A percentile compares a stretch with the other conserved stretches of the same genome.
Evolutionary conservation across 257 asterid species (phyloP).

Genomic region (Solanum gandarillasii): DNA sequence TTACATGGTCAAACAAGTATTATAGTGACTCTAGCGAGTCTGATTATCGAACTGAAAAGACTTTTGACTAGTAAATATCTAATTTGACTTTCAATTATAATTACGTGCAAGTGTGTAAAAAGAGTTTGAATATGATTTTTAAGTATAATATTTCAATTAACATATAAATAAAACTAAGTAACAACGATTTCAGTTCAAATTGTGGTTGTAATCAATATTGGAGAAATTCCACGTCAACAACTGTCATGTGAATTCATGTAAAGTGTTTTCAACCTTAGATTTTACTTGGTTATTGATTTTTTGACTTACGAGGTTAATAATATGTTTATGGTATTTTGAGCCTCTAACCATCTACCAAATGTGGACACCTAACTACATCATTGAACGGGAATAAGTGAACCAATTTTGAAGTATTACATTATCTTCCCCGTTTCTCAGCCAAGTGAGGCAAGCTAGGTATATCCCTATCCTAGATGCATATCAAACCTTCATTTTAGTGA

Average conservation of each 20-base stretch:
- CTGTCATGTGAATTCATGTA: not conserved
- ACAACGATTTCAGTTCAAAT: too few relatives aligned
- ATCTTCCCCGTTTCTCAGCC: not conserved
- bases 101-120: not conserved
- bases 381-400: not conserved
- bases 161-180: not conserved
- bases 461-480: not conserved
- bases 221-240: not conserved
- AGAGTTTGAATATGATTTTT: not conserved
- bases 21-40: not conserved
- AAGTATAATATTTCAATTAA: too few relatives aligned
- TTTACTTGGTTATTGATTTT: not conserved
- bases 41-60: too few relatives aligned
- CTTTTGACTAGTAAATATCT: not conserved
- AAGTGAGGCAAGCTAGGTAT: too few relatives aligned
- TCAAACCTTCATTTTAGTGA: too few relatives aligned
- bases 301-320: not conserved
- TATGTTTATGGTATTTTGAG: not conserved
- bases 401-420: not conserved
- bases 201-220: not conserved
- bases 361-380: not conserved
- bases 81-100: not conserved
- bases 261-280: not conserved
- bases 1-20: not conserved
- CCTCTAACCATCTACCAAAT: not conserved